These are phyloP conservation scores for Pseudocohnilembus persalinus DNA, from an alignment of 169 alveolate species.

Conservation along the genomic window DNA sequence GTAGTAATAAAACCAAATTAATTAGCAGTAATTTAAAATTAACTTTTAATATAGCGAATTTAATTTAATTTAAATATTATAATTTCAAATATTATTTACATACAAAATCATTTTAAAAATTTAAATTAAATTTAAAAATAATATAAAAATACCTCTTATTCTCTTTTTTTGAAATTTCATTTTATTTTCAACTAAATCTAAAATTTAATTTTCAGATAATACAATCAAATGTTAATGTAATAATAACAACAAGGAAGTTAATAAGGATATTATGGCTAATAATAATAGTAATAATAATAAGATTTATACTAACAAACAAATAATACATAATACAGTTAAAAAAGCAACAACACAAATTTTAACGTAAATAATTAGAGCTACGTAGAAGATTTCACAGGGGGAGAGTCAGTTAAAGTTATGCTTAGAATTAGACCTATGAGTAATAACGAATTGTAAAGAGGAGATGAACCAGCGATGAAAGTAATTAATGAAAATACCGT, in stretches of 20 bases:
- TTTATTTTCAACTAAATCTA: not conserved
- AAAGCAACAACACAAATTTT: not conserved
- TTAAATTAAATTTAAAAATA: too few species aligned
- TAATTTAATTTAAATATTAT: too few species aligned
- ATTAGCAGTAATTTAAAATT: too few species aligned
- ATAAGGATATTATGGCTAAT: not conserved
- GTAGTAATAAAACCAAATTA: too few species aligned
- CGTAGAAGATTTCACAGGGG: slow-evolving; percentile 35
- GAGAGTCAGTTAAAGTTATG: slow-evolving; percentile 76
- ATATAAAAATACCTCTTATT: too few species aligned
- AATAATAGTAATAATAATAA: slow-evolving; percentile 4
- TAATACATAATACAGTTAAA: slow-evolving; percentile 7
- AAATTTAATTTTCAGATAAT: not conserved
- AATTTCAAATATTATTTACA: too few species aligned
- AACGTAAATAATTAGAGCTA: not conserved
- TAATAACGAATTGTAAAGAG: slow-evolving; percentile 53
- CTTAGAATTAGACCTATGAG: slow-evolving; percentile 73
- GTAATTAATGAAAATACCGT: slow-evolving; percentile 48
- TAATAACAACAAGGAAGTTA: not conserved
- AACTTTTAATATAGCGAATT: too few species aligned
- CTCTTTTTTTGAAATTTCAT: not conserved
- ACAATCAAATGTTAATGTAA: too few species aligned
- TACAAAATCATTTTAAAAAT: not conserved
- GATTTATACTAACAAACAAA: not conserved
- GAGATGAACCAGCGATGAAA: slow-evolving; percentile 59